Conservation (phyloP, 73 alveolate genomes). For the Tetrahymena borealis region DNA sequence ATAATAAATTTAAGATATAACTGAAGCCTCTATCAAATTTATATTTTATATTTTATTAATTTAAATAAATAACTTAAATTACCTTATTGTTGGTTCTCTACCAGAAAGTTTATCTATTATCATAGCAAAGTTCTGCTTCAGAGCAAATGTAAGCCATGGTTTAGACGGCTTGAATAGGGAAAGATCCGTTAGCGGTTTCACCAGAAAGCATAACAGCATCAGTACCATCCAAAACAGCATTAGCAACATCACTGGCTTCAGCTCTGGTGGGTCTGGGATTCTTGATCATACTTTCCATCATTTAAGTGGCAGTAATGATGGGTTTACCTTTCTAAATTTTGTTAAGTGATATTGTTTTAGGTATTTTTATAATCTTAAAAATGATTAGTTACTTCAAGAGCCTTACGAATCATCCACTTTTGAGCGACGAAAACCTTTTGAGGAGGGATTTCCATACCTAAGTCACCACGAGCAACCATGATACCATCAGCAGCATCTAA, state of each 20-base stretch:
- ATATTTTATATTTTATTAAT: conserved; percentile 2
- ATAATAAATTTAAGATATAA: too few species aligned
- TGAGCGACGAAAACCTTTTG: conserved; percentile 92
- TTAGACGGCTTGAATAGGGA: conserved; percentile 77
- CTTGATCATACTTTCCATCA: conserved; percentile 94
- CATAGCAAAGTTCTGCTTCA: conserved; percentile 65
- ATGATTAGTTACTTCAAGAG: conserved; percentile 58
- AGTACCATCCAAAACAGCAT: conserved; percentile 97
- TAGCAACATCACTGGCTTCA: conserved; percentile 96
- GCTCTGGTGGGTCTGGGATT: conserved; percentile 99
- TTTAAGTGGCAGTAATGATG: conserved; percentile 95
- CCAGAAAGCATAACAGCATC: conserved; percentile 97
- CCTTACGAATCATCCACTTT: conserved; percentile 89
- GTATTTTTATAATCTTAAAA: background rate
- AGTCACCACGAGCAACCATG: conserved; percentile 99
- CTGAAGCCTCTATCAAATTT: background rate
- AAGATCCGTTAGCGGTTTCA: conserved; percentile 92
- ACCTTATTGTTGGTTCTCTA: conserved; percentile 42
- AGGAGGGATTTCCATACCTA: conserved; percentile 98
- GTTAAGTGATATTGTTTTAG: background rate
- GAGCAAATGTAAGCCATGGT: conserved; percentile 65
- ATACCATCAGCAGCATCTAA: conserved; percentile 96
- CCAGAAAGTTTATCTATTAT: conserved; percentile 36
- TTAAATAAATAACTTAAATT: conserved; percentile 19
- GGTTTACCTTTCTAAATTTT: conserved; percentile 73